Conservation (phyloP, 768 basidiomycete genomes). For the Hydnomerulius pinastri region DNA sequence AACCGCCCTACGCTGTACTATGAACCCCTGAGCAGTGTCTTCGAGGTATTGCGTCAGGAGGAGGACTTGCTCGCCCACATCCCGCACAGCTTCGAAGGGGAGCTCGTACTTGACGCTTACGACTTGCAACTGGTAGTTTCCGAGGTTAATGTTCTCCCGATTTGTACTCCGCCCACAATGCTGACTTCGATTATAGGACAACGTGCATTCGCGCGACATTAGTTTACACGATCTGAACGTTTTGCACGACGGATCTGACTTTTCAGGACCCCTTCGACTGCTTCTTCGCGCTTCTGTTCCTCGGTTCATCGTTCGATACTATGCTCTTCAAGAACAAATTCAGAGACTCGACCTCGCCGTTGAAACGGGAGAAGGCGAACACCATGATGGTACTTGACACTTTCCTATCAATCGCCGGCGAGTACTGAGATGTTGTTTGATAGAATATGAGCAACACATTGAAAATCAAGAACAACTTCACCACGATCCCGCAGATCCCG, state of each 20-base stretch:
- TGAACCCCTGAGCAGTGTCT: conserved; percentile 68
- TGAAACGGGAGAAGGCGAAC: conserved; percentile 18
- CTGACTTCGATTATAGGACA: conserved; percentile 50
- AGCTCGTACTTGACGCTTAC: conserved; percentile 70
- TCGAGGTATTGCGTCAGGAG: conserved; percentile 72
- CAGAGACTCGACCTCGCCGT: conserved; percentile 34
- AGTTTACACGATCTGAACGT: conserved; percentile 73
- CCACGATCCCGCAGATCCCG: not conserved
- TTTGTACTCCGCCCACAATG: not conserved
- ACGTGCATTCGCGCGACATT: conserved; percentile 65
- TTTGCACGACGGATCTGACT: conserved; percentile 64
- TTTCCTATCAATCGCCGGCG: not conserved
- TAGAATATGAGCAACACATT: conserved; percentile 19
- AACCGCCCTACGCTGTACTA: conserved; percentile 74
- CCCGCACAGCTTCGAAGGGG: conserved; percentile 53
- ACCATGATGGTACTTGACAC: conserved; percentile 19
- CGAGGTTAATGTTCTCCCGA: conserved; percentile 48
- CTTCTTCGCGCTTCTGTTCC: conserved; percentile 49
- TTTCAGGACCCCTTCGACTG: conserved; percentile 64
- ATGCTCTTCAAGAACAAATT: conserved; percentile 60
- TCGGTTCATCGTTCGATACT: conserved; percentile 69
- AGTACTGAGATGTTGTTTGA: conserved; percentile 1
- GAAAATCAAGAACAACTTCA: conserved; percentile 8
- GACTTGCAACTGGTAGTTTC: conserved; percentile 64
- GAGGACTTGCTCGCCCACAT: conserved; percentile 45